phyloP scores from a whole-genome alignment of 768 basidiomycete genomes.

The Lactarius trivialis region DNA sequence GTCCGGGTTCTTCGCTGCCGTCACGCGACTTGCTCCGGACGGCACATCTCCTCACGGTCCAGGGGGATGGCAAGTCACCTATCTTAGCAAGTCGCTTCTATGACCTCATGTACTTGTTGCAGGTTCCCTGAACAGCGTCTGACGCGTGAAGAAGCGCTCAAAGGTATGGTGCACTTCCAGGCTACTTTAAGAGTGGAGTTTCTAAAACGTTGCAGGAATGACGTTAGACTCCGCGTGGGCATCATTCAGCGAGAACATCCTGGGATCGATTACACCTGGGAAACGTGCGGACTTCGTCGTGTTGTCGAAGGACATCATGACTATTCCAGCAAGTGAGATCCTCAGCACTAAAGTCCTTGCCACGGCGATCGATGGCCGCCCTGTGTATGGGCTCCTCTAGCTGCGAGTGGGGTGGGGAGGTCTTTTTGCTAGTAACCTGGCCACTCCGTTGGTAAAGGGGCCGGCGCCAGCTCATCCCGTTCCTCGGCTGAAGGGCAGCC shows the following conservation, averaged over 20 bases:
- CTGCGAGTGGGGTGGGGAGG: background rate
- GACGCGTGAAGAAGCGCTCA: conserved; percentile 67
- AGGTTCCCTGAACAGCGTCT: conserved; percentile 84
- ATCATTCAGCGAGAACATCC: conserved; percentile 62
- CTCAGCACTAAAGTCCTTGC: conserved; percentile 60
- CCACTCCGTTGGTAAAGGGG: conserved; percentile 9
- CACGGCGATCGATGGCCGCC: conserved; percentile 72
- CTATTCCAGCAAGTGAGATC: conserved; percentile 49
- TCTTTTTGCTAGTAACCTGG: conserved; percentile 4
- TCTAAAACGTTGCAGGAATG: conserved; percentile 49
- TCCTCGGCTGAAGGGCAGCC: conserved; percentile 1
- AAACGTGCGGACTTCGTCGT: conserved; percentile 86
- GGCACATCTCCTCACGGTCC: conserved; percentile 79
- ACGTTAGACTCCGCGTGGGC: conserved; percentile 86
- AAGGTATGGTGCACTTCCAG: conserved; percentile 38
- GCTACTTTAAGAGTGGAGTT: background rate
- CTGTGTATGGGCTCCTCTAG: conserved; percentile 39
- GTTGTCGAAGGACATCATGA: conserved; percentile 78
- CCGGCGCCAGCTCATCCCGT: conserved; percentile 5
- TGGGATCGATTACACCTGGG: conserved; percentile 74
- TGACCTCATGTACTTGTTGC: background rate
- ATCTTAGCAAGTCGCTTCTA: background rate
- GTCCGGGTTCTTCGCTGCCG: conserved; percentile 80
- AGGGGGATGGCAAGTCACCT: conserved; percentile 62
- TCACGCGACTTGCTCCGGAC: conserved; percentile 61